A percentile compares a stretch with the other conserved stretches of the same genome.
These are phyloP conservation scores for Hypholoma sublateritium DNA, from an alignment of 768 basidiomycete species.

Conservation along the genomic window DNA sequence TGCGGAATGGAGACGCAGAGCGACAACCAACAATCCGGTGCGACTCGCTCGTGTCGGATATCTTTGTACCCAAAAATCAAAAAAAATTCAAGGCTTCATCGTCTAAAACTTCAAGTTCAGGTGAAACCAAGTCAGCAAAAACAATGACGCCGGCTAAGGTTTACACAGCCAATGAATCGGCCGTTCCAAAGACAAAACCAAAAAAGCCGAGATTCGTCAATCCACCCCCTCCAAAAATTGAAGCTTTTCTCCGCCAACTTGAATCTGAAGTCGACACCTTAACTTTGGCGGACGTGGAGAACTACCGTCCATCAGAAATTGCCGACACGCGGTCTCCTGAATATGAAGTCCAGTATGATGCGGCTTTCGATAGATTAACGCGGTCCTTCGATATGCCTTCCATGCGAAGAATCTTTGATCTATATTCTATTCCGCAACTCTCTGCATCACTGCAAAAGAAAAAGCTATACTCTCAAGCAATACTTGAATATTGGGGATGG, in stretches of 20 bases:
- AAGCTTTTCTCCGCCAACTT: constrained; percentile 57
- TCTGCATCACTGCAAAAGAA: constrained; percentile 34
- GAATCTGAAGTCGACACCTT: constrained; percentile 44
- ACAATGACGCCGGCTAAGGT: too few species aligned
- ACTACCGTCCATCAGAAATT: constrained; percentile 40
- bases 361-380: constrained; percentile 51
- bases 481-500: constrained; percentile 72
- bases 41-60: too few species aligned
- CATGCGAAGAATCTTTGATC: constrained; percentile 49
- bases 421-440: constrained; percentile 42
- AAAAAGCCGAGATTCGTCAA: constrained; percentile 14
- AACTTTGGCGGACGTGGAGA: constrained; percentile 62
- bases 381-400: constrained; percentile 66
- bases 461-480: constrained; percentile 47
- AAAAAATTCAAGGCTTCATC: background rate
- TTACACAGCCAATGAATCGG: too few species aligned
- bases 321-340: constrained; percentile 34
- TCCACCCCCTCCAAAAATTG: constrained; percentile 37
- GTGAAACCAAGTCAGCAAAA: background rate
- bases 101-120: background rate
- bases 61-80: too few species aligned
- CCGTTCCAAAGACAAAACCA: background rate
- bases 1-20: background rate
- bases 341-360: constrained; percentile 55
- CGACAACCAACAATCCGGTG: background rate